Conservation (phyloP, 1,284 basidiomycete genomes). For the Heterobasidion occidentale region DNA sequence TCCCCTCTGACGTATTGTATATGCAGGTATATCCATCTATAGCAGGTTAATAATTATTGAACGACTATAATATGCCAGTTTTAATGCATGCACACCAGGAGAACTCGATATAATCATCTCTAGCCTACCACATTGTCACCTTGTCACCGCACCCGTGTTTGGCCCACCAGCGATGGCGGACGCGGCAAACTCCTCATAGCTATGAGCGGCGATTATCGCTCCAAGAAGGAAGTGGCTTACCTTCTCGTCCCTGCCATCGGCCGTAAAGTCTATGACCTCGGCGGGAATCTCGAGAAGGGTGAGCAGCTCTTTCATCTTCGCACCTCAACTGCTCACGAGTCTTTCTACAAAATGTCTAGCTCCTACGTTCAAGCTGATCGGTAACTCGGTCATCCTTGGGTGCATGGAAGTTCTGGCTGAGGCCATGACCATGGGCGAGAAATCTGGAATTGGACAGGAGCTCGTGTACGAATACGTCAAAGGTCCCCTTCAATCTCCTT, state of each 20-base stretch:
- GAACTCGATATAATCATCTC: conserved; percentile 70
- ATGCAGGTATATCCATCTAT: conserved; percentile 61
- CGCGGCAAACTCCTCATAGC: conserved; percentile 66
- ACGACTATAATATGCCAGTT: neutral
- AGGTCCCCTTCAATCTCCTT: conserved; percentile 27
- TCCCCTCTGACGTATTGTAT: conserved; percentile 2
- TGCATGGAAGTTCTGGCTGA: conserved; percentile 76
- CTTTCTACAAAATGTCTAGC: conserved; percentile 28
- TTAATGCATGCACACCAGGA: conserved; percentile 24
- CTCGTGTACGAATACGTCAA: conserved; percentile 52
- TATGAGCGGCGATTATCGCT: conserved; percentile 78
- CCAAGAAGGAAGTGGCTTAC: conserved; percentile 76
- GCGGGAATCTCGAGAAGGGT: conserved; percentile 76
- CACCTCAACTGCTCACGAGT: too few species aligned
- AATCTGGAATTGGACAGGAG: conserved; percentile 69
- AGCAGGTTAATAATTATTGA: conserved; percentile 38
- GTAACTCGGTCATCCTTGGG: conserved; percentile 65
- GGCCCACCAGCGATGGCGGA: conserved; percentile 68
- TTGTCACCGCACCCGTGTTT: conserved; percentile 79
- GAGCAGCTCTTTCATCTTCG: neutral
- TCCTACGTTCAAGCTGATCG: conserved; percentile 74
- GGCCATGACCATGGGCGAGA: conserved; percentile 77
- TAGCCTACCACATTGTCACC: conserved; percentile 50
- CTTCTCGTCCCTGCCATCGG: conserved; percentile 75
- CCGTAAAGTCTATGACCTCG: conserved; percentile 67